These are phyloP conservation scores for Gyrodon lividus DNA, from an alignment of 768 basidiomycete genomes.

Conservation along the genomic window DNA sequence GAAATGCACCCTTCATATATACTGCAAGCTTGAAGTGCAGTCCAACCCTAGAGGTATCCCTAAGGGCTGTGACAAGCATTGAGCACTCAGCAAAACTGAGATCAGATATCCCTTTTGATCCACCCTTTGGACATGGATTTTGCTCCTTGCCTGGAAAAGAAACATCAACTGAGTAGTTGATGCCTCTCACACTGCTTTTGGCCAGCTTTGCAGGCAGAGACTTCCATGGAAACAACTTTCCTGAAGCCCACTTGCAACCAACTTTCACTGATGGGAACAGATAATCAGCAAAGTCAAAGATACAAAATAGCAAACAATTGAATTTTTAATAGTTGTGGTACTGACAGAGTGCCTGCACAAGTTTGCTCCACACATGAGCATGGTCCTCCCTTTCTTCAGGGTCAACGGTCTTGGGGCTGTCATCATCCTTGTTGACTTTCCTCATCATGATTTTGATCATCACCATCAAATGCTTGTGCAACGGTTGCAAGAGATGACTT, in stretches of 20 bases:
- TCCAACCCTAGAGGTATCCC: neutral
- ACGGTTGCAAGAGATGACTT: neutral
- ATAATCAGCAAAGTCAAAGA: neutral
- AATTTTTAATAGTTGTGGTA: too few relatives aligned
- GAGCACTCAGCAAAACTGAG: neutral
- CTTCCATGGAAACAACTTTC: constrained; percentile 12
- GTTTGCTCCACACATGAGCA: neutral
- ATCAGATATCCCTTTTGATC: constrained; percentile 5
- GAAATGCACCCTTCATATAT: neutral
- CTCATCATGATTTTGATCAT: too few relatives aligned
- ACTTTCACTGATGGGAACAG: neutral
- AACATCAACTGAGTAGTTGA: neutral
- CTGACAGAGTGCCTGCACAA: neutral
- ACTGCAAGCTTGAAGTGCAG: neutral
- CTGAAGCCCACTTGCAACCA: neutral
- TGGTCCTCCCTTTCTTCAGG: neutral
- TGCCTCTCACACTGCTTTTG: neutral
- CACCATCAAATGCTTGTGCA: neutral
- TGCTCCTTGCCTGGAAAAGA: neutral
- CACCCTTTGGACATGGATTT: neutral
- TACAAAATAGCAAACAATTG: neutral
- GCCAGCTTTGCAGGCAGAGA: neutral
- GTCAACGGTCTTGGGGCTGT: neutral
- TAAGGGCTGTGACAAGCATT: neutral
- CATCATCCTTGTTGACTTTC: neutral